These are phyloP conservation scores for Zostera marina DNA, from an alignment of 116 monocot genomes.

Conservation along the genomic window DNA sequence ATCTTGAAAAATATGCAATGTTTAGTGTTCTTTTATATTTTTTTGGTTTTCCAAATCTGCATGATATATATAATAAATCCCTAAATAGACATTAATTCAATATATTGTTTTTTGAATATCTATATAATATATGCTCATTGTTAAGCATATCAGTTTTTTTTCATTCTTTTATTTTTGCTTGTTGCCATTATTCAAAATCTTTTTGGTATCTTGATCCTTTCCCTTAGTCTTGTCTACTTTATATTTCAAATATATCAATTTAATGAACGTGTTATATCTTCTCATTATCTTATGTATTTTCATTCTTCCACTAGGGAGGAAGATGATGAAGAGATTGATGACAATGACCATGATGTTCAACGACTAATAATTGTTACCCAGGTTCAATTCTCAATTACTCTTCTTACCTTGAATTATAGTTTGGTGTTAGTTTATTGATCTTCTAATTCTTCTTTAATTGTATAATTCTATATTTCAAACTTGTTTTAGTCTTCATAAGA, in stretches of 20 bases:
- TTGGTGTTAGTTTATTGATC: not conserved
- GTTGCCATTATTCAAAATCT: too few species aligned
- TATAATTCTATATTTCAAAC: too few species aligned
- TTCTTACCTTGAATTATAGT: not conserved
- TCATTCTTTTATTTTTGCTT: not conserved
- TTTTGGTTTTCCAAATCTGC: too few species aligned
- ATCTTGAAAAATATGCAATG: not conserved
- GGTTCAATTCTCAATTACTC: conserved; percentile 20
- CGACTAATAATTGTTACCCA: conserved; percentile 86
- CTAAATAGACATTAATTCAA: not conserved
- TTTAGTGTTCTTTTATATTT: too few species aligned
- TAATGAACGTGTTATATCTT: not conserved
- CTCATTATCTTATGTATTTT: not conserved
- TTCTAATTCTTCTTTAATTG: not conserved
- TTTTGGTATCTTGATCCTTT: too few species aligned
- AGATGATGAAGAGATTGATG: conserved; percentile 71
- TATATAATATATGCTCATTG: too few species aligned
- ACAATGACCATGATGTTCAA: conserved; percentile 65
- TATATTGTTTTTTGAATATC: not conserved
- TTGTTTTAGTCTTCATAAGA: too few species aligned
- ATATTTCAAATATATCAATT: too few species aligned
- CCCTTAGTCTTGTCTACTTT: too few species aligned
- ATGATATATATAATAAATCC: too few species aligned
- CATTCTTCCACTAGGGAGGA: conserved; percentile 26
- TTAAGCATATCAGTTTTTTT: not conserved